Base-by-base conservation (phyloP, 2,329 filamentous ascomycete genomes). In the Trichoderma cornu-damae region DNA sequence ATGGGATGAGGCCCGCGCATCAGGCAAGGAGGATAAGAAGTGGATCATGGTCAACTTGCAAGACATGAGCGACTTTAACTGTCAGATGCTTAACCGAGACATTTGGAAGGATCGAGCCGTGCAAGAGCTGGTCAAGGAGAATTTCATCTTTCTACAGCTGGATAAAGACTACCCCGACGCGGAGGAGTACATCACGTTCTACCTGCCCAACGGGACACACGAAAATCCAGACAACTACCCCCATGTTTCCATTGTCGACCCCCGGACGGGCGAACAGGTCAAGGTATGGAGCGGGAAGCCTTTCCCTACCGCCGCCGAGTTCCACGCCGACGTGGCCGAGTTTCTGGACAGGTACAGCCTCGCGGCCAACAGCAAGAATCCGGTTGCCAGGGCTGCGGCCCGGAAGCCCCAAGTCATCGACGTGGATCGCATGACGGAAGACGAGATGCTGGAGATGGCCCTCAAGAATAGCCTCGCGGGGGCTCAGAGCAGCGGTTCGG, bases 321-420 rank as follows among this genome's bases (percentile, higher is more conserved):
- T 99, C 65, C 83, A 96, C 60, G 90, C 91, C 68, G 90, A 96
- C 68, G 79, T 99, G 2, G 89, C 90, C 67, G 93, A 97, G 72
- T 99, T 99, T 66, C 82, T 99, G n/a, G 94, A 97, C 69, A 85
- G 94, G 22, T 99, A 97, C 75, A 96, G 92, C 68, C 78, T 99
- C 50, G 90, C 88, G 28, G 83, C 84, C 43, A 87, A 90, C 67
- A 93, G 88, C 69, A 96, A 95, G 75, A 99, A 99, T 68, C 94
- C 94, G 0, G 90, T 99, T 4, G 87, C 90, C 22, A 88, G 85
- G 69, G 56, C 70, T 14, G 65, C 68, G 28, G 79, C 85, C 3
- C 88, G 90, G 67, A 80, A 80, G 57, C 77, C 82, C 44, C 86
- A 87, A 68, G 79, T 83, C 51, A 79, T 89, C 55, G 89, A 93